phyloP scores from a whole-genome alignment of 73 alveolate genomes.

The Halteria grandinella region DNA sequence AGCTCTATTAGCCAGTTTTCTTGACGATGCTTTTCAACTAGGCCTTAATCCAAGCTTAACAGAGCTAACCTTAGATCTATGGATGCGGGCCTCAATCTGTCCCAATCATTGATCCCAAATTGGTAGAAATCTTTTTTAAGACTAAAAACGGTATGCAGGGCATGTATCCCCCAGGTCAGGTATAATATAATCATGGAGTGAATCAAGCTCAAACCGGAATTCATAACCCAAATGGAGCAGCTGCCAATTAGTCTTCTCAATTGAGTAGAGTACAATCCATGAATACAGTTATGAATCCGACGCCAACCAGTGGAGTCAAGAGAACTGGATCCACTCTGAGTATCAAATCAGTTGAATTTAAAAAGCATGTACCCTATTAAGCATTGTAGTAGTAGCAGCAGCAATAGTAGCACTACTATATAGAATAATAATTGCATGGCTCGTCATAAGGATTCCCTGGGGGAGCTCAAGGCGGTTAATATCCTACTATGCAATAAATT shows the following conservation, averaged over 20 bases:
- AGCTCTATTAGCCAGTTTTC: constrained; percentile 29
- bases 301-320: background rate
- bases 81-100: constrained; percentile 52
- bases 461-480: too few species aligned
- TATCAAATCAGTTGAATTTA: constrained; percentile 30
- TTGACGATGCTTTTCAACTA: constrained; percentile 20
- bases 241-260: background rate
- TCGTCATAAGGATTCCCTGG: too few species aligned
- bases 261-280: constrained; percentile 21
- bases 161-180: constrained; percentile 30
- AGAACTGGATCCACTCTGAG: constrained; percentile 6
- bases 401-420: too few species aligned
- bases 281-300: background rate
- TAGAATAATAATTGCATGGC: too few species aligned
- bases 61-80: constrained; percentile 29
- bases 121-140: constrained; percentile 15
- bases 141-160: background rate
- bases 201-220: background rate
- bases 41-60: constrained; percentile 43
- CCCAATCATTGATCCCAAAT: constrained; percentile 45
- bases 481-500: too few species aligned
- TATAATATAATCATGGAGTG: background rate
- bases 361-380: background rate
- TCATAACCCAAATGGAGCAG: background rate
- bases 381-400: background rate